Evolutionary conservation across 2,329 filamentous ascomycete genomes (phyloP), one percentile per base, ranked within the genome.

Genomic region (Camillea tinctor): DNA sequence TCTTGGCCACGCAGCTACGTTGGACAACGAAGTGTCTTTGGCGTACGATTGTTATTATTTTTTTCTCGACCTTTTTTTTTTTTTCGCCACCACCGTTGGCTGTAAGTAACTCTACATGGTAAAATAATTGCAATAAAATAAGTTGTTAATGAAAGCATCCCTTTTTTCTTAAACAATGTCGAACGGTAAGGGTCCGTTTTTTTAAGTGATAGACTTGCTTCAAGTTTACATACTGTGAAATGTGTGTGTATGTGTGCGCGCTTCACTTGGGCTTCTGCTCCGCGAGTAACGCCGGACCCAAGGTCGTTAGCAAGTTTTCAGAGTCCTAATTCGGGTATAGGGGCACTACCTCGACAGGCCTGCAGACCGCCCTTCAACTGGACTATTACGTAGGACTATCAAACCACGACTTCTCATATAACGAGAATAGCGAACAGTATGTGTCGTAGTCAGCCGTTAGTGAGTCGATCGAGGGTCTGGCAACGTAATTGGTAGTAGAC

Each of bases 221-320:
- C 15, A 5, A n/a, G 36, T 44, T 44, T 44, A 44, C 36, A 15
- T 44, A 44, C 36, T 44, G 36, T 44, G 36, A 6, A 17, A 44
- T 2, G 11, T 40, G 11, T 17, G 9, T 44, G 2, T 44, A 15
- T 44, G 36, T 44, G 36, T 44, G 26, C 26, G 8, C 24, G n/a
- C 24, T 49, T 57, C 52, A 26, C 23, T 17, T 36, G 44, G n/a
- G 36, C 6, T n/a, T n/a, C 36, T 30, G 6, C 36, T 44, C 30
- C 23, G 54, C 62, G 57, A 64, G 55, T 60, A 52, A 11, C 60
- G 21, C 60, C 48, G 56, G 55, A 50, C n/a, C 58, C 56, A 60
- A 57, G 56, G 21, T 54, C 26, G 56, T 36, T 61, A 57, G 24
- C 36, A 60, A 53, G 55, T 44, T 48, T 52, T 50, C 23, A 60